Evolutionary conservation across 306 rosid species (phyloP), one percentile per base, ranked within the genome.

Genomic region (Cicer chorassanicum): DNA sequence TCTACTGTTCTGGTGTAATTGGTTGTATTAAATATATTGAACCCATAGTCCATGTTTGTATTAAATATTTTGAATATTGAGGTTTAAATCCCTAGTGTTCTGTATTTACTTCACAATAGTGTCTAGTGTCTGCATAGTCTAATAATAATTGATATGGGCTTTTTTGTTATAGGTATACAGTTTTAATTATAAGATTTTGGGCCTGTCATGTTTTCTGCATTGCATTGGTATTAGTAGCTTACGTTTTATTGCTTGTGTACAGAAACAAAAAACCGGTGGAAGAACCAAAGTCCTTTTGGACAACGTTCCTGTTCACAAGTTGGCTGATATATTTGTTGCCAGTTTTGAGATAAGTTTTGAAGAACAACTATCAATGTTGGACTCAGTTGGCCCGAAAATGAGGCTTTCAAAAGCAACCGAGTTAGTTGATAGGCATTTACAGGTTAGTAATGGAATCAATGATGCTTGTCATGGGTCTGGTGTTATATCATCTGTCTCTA

Each of bases 341-440:
- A 95, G 98, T 84, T 95, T 95, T 81, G 99, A 95, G 87, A 90
- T 95, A 76, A 95, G 98, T 84, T 95, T 95, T 87, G 99, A 95
- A 87, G 99, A 95, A 84, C 99, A 95, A 80, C 79, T 95, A 65
- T 90, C 80, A 45, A 92, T 92, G 98, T 72, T 95, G 87, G 98
- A 95, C 78, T 92, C 98, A 19, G 90, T 92, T 82, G 98, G 92
- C 80, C 89, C 91, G 62, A 92, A 90, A 95, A 88, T 85, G 71
- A 87, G 99, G 87, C 93, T 95, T 84, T 90, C 97, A 48, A 95
- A 95, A 95, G 99, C 98, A 50, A 92, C 93, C 8, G 98, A 95
- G 83, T 87, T 95, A 83, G 98, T 92, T 78, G 99, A 92, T 82
- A 82, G 99, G 84, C 99, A 95, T 82, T 90, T 95, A 82, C 99